These are phyloP conservation scores for Pascua sp. DNA, from an alignment of 1,284 basidiomycete species.

Conservation along the genomic window DNA sequence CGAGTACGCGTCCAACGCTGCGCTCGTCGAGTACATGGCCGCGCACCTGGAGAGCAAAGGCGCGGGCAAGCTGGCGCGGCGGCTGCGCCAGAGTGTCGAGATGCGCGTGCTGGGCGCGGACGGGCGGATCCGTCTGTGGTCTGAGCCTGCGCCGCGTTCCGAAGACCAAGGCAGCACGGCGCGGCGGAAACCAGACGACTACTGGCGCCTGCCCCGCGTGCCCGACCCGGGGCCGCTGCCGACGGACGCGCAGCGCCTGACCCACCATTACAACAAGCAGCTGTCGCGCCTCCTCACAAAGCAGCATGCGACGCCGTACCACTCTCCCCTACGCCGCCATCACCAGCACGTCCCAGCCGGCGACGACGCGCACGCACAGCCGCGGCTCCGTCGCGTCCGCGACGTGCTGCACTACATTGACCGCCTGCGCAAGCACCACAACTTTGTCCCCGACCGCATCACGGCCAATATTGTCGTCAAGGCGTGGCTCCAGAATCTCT, in stretches of 20 bases:
- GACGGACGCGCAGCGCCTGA: constrained; percentile 7
- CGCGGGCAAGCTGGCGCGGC: constrained; percentile 33
- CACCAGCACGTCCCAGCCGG: background rate
- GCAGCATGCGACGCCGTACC: constrained; percentile 8
- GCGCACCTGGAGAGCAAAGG: constrained; percentile 24
- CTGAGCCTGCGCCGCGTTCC: background rate
- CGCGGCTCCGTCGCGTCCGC: constrained; percentile 27
- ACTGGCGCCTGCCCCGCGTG: constrained; percentile 9
- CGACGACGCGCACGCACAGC: constrained; percentile 1
- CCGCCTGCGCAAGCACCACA: constrained; percentile 24
- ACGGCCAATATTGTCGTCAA: constrained; percentile 42
- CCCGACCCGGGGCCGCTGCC: constrained; percentile 1
- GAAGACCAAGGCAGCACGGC: background rate
- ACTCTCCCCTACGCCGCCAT: background rate
- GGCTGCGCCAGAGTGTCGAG: constrained; percentile 25
- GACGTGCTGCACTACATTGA: constrained; percentile 29
- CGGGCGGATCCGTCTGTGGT: constrained; percentile 4
- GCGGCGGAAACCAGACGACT: constrained; percentile 3
- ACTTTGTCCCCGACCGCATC: constrained; percentile 40
- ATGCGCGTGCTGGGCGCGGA: background rate
- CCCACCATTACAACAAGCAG: constrained; percentile 14
- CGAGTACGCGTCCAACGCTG: constrained; percentile 22
- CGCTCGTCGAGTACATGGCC: constrained; percentile 21
- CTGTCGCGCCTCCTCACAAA: constrained; percentile 12
- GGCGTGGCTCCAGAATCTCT: constrained; percentile 31